A percentile compares a stretch with the other conserved stretches of the same genome.
These are phyloP conservation scores for Stylonectria norvegica DNA, from an alignment of 2,329 filamentous ascomycete genomes.

Conservation along the genomic window DNA sequence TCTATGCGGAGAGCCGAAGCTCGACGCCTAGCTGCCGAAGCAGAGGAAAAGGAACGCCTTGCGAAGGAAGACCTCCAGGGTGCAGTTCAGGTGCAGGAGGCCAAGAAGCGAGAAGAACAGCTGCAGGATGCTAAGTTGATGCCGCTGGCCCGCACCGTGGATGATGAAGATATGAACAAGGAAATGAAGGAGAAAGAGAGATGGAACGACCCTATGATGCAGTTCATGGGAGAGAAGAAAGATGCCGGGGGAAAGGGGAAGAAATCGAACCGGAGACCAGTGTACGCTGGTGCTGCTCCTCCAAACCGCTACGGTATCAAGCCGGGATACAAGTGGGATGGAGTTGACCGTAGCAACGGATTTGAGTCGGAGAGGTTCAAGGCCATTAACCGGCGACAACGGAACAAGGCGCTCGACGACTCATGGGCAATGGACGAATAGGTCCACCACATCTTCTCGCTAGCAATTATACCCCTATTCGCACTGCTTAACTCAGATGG, in stretches of 20 bases:
- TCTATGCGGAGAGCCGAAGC: constrained; percentile 86
- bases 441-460: too few relatives aligned
- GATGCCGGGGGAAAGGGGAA: constrained; percentile 29
- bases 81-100: constrained; percentile 74
- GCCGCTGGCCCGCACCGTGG: constrained; percentile 72
- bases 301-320: constrained; percentile 93
- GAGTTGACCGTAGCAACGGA: constrained; percentile 88
- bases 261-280: constrained; percentile 49
- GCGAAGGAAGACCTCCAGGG: constrained; percentile 73
- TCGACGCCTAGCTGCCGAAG: constrained; percentile 60
- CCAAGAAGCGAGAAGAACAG: constrained; percentile 60
- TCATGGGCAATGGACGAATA: constrained; percentile 96
- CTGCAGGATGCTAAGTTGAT: constrained; percentile 80
- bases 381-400: constrained; percentile 72
- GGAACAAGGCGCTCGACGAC: constrained; percentile 79
- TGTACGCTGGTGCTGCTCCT: constrained; percentile 75
- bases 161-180: constrained; percentile 82
- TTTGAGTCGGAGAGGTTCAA: constrained; percentile 94
- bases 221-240: constrained; percentile 62
- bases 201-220: constrained; percentile 93
- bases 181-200: constrained; percentile 72
- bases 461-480: too few relatives aligned
- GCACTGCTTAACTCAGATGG: too few relatives aligned
- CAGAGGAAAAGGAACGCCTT: constrained; percentile 67
- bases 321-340: constrained; percentile 94